Evolutionary conservation across 176 grass and related monocot genomes (phyloP).

Genomic region (Puccinellia tenuiflora): DNA sequence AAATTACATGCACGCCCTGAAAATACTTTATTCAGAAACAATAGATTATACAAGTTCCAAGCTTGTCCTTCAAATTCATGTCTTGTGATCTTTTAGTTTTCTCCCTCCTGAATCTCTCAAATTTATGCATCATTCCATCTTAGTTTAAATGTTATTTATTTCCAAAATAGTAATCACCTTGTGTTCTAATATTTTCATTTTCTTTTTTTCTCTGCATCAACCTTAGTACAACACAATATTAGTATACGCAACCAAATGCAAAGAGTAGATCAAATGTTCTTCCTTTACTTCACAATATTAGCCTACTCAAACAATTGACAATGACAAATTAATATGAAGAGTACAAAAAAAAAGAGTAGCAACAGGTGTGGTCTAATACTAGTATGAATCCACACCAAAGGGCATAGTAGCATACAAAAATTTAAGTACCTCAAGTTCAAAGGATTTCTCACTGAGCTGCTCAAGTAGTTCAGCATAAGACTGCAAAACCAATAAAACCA

Average conservation of each 20-base stretch:
- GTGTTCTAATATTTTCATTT: not conserved
- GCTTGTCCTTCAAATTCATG: not conserved
- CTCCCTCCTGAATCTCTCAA: not conserved
- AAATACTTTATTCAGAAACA: not conserved
- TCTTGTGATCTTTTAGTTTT: not conserved
- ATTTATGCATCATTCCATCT: not conserved
- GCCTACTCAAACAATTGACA: not conserved
- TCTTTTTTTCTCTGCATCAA: not conserved
- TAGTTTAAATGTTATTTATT: not conserved
- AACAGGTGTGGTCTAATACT: not conserved
- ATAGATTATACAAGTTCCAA: not conserved
- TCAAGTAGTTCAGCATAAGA: slow-evolving; percentile 75
- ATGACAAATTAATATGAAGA: not conserved
- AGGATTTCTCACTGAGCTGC: slow-evolving; percentile 91
- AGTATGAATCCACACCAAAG: slow-evolving; percentile 1
- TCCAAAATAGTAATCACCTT: not conserved
- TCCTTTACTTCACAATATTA: slow-evolving; percentile 12
- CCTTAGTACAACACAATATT: not conserved
- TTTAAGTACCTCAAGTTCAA: slow-evolving; percentile 89
- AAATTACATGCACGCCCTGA: not conserved
- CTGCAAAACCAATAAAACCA: slow-evolving; percentile 48
- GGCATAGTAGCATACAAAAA: not conserved
- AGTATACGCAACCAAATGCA: not conserved
- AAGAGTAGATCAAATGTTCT: not conserved
- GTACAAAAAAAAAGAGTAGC: not conserved